Evolutionary conservation across 1,139 yeast species (phyloP).

Genomic region (Yamadazyma songkhlaensis): DNA sequence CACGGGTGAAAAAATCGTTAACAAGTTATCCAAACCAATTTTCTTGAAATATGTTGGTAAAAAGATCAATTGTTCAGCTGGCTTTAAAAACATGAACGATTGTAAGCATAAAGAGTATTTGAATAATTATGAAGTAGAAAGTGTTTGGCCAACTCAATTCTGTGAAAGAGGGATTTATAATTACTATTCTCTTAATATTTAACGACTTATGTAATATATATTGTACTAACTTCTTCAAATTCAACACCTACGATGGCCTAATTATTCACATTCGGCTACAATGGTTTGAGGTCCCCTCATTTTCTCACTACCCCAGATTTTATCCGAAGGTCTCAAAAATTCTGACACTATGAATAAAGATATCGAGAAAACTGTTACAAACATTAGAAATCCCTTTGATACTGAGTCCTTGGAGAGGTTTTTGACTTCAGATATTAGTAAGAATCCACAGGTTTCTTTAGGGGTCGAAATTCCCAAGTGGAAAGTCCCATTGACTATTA

Average conservation of each 20-base stretch:
- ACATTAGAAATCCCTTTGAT: conserved; percentile 39
- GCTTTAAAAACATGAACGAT: conserved; percentile 42
- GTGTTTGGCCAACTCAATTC: conserved; percentile 62
- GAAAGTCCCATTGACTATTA: conserved; percentile 24
- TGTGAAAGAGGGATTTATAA: conserved; percentile 71
- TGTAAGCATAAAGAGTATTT: conserved; percentile 31
- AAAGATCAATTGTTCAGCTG: conserved; percentile 58
- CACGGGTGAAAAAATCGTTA: conserved; percentile 63
- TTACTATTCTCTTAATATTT: conserved; percentile 55
- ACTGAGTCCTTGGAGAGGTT: conserved; percentile 26
- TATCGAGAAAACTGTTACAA: conserved; percentile 19
- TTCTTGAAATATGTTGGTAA: conserved; percentile 63
- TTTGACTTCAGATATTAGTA: conserved; percentile 15
- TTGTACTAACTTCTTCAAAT: too few relatives aligned
- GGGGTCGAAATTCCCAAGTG: conserved; percentile 20
- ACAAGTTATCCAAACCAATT: conserved; percentile 53
- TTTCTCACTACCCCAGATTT: too few relatives aligned
- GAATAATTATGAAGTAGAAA: conserved; percentile 35
- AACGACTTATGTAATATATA: conserved; percentile 1
- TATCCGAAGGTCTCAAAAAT: too few relatives aligned
- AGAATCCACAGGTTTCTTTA: conserved; percentile 13
- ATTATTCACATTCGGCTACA: too few relatives aligned
- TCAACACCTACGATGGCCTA: too few relatives aligned
- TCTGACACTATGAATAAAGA: conserved; percentile 11
- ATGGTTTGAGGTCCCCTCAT: too few relatives aligned